Evolutionary conservation across 352 stramenopile genomes (phyloP), one percentile per base, ranked within the genome.

Genomic region (Phytophthora cactorum): DNA sequence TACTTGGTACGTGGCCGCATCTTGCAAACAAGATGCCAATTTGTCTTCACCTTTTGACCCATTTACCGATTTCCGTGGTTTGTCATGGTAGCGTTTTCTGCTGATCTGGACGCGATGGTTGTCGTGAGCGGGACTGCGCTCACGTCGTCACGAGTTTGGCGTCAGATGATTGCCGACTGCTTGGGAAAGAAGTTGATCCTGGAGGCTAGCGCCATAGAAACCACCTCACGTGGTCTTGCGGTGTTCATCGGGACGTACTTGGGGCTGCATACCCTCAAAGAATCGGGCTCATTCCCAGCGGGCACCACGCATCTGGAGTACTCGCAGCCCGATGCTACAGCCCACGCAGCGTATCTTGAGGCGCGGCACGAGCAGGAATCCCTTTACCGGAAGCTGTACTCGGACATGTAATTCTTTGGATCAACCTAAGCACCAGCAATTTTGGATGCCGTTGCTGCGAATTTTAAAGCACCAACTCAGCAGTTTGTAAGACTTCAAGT

Each of bases 91-190:
- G 68, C 64, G 12, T 78, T 75, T 59, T 80, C 66, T 63, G 83
- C 79, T 17, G 72, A 88, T 22, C 51, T 70, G 1, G 68, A 92
- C 47, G 88, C 82, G 3, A 73, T 74, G 1, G 55, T 96, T 38
- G 73, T 96, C n/a, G 83, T 87, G 8, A 96, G 88, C 51, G 89
- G 89, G 12, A 94, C 89, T 51, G 88, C 88, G 22, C 76, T 96
- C 14, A 84, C 83, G 4, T 83, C 81, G 31, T 98, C 92, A n/a
- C 51, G 53, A 14, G 71, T 91, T 14, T 97, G 90, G 90, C 84
- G 89, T 7, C 91, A 97, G 52, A 97, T 98, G 75, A 78, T 94
- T 4, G 85, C 90, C 0, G 90, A 98, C 63, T 76, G 68, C 7
- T 75, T 97, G 27, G 89, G 87, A 5, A 88, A 84, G 44, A 78